Base-by-base conservation (phyloP, 495 filamentous ascomycete species). In the Aspergillus carlsbadensis region DNA sequence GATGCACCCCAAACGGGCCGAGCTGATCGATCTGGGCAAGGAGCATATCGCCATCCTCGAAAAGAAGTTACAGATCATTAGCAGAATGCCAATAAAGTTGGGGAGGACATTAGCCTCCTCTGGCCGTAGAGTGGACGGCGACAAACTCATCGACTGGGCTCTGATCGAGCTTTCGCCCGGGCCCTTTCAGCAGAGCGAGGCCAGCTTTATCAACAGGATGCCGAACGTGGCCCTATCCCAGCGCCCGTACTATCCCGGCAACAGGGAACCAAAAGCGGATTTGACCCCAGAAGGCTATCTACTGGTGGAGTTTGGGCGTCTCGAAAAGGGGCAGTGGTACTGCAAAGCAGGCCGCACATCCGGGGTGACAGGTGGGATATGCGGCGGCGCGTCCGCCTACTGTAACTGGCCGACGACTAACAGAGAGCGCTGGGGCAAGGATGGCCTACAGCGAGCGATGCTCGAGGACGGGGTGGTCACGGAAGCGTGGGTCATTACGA, bases 1-100 rank as follows among this genome's bases (percentile, higher is more conserved):
- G n/a, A n/a, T n/a, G n/a, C n/a, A n/a, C n/a, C n/a, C n/a, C n/a
- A n/a, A n/a, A n/a, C n/a, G n/a, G n/a, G n/a, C n/a, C n/a, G n/a
- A n/a, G n/a, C n/a, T n/a, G n/a, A n/a, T n/a, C n/a, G n/a, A n/a
- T n/a, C n/a, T n/a, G n/a, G n/a, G n/a, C n/a, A 6, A 34, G 7
- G n/a, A 33, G 7, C 29, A 53, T 14, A 24, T 53, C 4, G 40
- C 18, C 3, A 18, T 53, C n/a, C 24, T 53, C 6, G 17, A 24
- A n/a, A 7, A 26, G n/a, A n/a, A n/a, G n/a, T n/a, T n/a, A n/a
- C n/a, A n/a, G n/a, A n/a, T n/a, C n/a, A n/a, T n/a, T n/a, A n/a
- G n/a, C n/a, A n/a, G n/a, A 15, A 53, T 53, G 50, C 50, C 50
- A 22, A 29, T 43, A 0, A 31, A 42, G 6, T 24, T 53, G 21